Conservation (phyloP, 495 filamentous ascomycete genomes). For the Penicillium egyptiacum region DNA sequence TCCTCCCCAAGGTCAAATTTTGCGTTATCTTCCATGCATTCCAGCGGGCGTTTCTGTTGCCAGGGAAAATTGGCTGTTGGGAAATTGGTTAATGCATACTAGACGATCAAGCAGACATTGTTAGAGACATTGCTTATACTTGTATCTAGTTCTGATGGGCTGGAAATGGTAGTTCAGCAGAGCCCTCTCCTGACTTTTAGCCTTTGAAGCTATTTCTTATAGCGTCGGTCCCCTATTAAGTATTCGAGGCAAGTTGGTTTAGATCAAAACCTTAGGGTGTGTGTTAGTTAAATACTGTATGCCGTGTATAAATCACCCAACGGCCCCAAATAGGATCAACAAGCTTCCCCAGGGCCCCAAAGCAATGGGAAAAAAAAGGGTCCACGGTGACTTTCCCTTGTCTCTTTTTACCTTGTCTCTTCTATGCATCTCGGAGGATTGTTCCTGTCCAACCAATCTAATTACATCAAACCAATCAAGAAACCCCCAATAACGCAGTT, state of each 20-base stretch:
- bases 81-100: neutral
- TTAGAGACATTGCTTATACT: neutral
- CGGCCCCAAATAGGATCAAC: too few species aligned
- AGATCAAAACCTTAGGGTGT: neutral
- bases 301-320: too few species aligned
- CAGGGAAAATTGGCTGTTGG: neutral
- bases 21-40: slow-evolving; percentile 10
- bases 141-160: neutral
- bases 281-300: too few species aligned
- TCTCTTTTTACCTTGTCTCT: neutral
- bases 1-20: neutral
- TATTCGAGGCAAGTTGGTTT: neutral
- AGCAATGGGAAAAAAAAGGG: too few species aligned
- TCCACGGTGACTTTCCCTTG: neutral
- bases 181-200: neutral
- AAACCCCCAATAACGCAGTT: neutral
- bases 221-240: too few species aligned
- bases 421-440: neutral
- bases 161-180: neutral
- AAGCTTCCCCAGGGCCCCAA: too few species aligned
- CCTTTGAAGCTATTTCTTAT: neutral
- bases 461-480: neutral
- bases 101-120: neutral
- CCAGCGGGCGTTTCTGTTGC: slow-evolving; percentile 16
- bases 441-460: neutral